Evolutionary conservation across 768 basidiomycete species (phyloP).

Genomic region (Candolleomyces aberdarensis): DNA sequence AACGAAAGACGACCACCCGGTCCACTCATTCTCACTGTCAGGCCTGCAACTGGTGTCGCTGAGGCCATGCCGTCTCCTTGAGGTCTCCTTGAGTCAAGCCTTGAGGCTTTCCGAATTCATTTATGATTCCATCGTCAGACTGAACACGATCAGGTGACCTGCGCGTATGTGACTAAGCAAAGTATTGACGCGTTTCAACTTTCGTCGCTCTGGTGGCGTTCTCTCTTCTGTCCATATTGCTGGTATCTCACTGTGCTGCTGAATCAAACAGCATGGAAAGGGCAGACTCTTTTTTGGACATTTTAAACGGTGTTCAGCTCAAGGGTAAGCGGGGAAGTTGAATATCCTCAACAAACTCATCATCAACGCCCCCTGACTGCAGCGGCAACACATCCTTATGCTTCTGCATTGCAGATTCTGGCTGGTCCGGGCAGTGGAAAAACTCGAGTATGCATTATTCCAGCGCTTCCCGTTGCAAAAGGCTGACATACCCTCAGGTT

Average conservation of each 20-base stretch:
- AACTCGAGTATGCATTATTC: conserved; percentile 42
- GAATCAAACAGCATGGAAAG: background rate
- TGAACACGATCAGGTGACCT: too few relatives aligned
- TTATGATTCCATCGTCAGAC: too few relatives aligned
- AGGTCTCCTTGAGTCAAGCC: too few relatives aligned
- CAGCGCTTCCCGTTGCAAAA: background rate
- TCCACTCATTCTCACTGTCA: too few relatives aligned
- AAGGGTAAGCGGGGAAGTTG: conserved; percentile 25
- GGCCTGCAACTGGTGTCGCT: too few relatives aligned
- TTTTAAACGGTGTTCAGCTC: conserved; percentile 37
- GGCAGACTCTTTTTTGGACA: conserved; percentile 10
- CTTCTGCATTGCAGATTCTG: conserved; percentile 70
- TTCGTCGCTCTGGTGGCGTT: too few relatives aligned
- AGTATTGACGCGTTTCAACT: too few relatives aligned
- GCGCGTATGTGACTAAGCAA: too few relatives aligned
- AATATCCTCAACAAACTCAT: background rate
- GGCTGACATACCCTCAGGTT: conserved; percentile 34
- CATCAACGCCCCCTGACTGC: background rate
- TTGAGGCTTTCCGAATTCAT: too few relatives aligned
- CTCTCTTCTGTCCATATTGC: too few relatives aligned
- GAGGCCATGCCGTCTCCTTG: too few relatives aligned
- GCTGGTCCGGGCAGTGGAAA: conserved; percentile 80
- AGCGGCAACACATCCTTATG: conserved; percentile 68
- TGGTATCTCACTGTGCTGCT: too few relatives aligned
- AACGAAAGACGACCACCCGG: background rate